Evolutionary conservation across 495 filamentous ascomycete genomes (phyloP), one percentile per base, ranked within the genome.

Genomic region (Aspergillus nidulans): DNA sequence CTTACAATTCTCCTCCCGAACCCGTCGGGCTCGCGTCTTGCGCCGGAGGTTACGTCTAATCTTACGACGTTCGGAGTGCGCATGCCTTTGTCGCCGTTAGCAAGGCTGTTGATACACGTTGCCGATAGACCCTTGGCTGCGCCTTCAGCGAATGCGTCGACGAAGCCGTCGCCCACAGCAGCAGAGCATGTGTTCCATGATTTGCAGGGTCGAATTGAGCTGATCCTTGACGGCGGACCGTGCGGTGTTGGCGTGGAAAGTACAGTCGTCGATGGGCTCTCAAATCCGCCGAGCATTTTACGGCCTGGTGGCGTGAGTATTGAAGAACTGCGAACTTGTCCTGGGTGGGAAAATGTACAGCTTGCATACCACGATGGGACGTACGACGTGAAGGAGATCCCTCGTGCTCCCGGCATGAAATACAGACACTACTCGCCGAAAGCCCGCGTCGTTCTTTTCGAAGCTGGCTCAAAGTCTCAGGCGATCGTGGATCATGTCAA

Each of bases 341-440:
- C 80, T 3, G 92, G 92, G 5, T 99, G 94, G 94, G 85, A 89
- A 63, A 74, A 80, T 45, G 85, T 89, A 2, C 73, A 74, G 52
- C 77, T 87, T 25, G 92, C 82, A 38, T 96, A 96, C 66, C 80
- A 82, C 55, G 89, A 96, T 59, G 69, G 73, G 32, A 70, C 63
- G 6, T 52, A 70, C 0, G 72, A 74, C 19, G 62, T 66, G 20
- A 79, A 64, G 47, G 68, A 76, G 52, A 73, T 76, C 20, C 92
- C 95, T 6, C 81, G 87, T 52, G 92, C 92, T 2, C 94, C 94
- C 8, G 94, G 94, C 2, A 99, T 99, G 94, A 99, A 99, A 65
- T 99, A 99, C 69, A 87, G 91, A 61, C 94, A 99, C 67, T 99
- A 99, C 65, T 95, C 91, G 19, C 94, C 94, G 0, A 88, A 86